A percentile compares a stretch with the other conserved stretches of the same genome.
phyloP scores from a whole-genome alignment of 441 rosid species.

The Heliophila coronopifolia region DNA sequence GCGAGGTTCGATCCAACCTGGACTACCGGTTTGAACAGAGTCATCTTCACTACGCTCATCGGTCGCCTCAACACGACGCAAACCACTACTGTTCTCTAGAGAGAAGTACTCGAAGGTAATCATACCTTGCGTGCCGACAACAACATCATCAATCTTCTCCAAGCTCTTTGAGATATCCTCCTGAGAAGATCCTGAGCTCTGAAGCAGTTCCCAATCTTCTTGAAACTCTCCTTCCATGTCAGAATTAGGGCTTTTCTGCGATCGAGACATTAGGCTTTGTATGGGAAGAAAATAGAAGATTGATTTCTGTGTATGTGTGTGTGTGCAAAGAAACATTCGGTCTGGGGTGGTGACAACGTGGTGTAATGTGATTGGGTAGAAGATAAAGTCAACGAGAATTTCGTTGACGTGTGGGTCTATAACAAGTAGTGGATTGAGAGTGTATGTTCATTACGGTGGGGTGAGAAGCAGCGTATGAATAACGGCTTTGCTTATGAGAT shows the following conservation, averaged over 20 bases:
- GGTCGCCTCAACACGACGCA: constrained; percentile 26
- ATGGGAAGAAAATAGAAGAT: not conserved
- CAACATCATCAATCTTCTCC: constrained; percentile 41
- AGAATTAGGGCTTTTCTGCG: not conserved
- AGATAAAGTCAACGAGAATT: not conserved
- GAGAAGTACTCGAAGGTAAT: constrained; percentile 71
- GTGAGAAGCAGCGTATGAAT: not conserved
- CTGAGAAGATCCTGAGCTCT: constrained; percentile 33
- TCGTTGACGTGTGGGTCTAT: constrained; percentile 8
- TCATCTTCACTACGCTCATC: constrained; percentile 29
- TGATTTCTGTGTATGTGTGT: not conserved
- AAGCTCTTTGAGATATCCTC: constrained; percentile 28
- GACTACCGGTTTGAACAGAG: constrained; percentile 54
- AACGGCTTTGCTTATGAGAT: constrained; percentile 5
- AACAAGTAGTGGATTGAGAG: not conserved
- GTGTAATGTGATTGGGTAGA: not conserved
- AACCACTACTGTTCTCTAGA: constrained; percentile 34
- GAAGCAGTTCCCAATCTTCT: constrained; percentile 72
- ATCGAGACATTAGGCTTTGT: not conserved
- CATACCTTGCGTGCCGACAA: constrained; percentile 50
- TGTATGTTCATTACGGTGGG: constrained; percentile 6
- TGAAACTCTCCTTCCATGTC: constrained; percentile 44
- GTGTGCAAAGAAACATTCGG: constrained; percentile 12
- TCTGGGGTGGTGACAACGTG: constrained; percentile 1
- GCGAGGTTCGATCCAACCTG: constrained; percentile 72